A percentile compares a stretch with the other conserved stretches of the same genome.
Evolutionary conservation across 306 rosid genomes (phyloP).

Genomic region (Mimosa pudica): DNA sequence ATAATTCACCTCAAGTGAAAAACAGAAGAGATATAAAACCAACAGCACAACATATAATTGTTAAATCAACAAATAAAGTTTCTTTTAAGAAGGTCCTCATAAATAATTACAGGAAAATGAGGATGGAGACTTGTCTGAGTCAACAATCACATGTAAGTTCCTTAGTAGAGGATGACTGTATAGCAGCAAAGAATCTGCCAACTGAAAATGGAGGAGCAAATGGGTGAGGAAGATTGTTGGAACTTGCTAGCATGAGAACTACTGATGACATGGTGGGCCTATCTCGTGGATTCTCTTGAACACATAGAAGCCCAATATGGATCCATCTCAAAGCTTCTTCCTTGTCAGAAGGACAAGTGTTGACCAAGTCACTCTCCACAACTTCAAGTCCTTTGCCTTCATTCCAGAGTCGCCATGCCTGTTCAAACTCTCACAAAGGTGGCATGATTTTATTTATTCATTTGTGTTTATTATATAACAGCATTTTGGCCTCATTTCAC

Average conservation of each 20-base stretch:
- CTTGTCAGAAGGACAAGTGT: conserved; percentile 9
- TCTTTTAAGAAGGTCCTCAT: not conserved
- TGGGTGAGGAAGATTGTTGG: conserved; percentile 26
- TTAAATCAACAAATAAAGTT: not conserved
- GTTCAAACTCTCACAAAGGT: conserved; percentile 4
- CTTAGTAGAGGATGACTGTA: not conserved
- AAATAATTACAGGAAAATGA: not conserved
- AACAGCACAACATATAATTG: not conserved
- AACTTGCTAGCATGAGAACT: conserved; percentile 37
- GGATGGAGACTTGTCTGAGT: not conserved
- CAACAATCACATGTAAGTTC: not conserved
- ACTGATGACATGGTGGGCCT: conserved; percentile 43
- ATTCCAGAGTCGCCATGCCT: conserved; percentile 40
- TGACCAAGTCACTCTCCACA: conserved; percentile 25
- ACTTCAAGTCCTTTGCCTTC: conserved; percentile 32
- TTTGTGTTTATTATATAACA: not conserved
- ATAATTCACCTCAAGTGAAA: not conserved
- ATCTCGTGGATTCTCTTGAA: conserved; percentile 35
- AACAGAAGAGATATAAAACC: not conserved
- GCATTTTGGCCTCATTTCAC: not conserved
- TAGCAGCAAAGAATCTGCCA: conserved; percentile 10
- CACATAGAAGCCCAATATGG: conserved; percentile 46
- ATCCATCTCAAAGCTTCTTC: conserved; percentile 40
- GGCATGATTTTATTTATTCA: not conserved
- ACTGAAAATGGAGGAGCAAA: conserved; percentile 37